phyloP scores from a whole-genome alignment of 164 flowering plant species.

The Macadamia tetraphylla region DNA sequence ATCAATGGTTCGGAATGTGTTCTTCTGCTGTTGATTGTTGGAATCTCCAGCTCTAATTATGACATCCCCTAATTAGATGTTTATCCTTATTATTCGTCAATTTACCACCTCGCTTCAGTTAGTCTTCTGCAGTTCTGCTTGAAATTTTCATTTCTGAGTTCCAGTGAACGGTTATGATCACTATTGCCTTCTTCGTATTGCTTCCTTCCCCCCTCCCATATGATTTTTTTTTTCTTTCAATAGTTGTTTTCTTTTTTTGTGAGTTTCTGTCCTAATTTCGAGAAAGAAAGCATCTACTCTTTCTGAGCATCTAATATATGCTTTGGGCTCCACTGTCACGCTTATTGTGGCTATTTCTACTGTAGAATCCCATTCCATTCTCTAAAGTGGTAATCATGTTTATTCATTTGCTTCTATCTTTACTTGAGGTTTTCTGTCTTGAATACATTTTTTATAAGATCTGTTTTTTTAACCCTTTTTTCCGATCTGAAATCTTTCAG shows the following conservation, averaged over 20 bases:
- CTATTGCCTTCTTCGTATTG: too few species aligned
- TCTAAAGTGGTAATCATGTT: not conserved
- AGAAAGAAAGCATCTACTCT: not conserved
- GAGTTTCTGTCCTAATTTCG: not conserved
- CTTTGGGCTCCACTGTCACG: not conserved
- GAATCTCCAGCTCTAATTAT: not conserved
- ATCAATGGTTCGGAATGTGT: not conserved
- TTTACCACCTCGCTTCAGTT: not conserved
- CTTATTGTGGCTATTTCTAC: not conserved
- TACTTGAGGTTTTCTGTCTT: not conserved
- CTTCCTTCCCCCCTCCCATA: too few species aligned
- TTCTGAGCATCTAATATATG: not conserved
- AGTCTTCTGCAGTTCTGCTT: not conserved
- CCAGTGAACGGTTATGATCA: too few species aligned
- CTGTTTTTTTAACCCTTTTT: too few species aligned
- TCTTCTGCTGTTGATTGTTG: not conserved
- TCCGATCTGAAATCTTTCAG: too few species aligned
- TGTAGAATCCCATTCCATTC: slow-evolving; percentile 16
- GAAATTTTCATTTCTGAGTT: not conserved
- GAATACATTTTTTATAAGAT: not conserved
- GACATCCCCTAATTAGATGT: too few species aligned
- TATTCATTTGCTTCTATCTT: not conserved
- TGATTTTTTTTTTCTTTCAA: too few species aligned
- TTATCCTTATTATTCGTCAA: not conserved
- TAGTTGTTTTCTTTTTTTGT: not conserved